Base-by-base conservation (phyloP, 768 basidiomycete genomes). In the Podaxis pistillaris region DNA sequence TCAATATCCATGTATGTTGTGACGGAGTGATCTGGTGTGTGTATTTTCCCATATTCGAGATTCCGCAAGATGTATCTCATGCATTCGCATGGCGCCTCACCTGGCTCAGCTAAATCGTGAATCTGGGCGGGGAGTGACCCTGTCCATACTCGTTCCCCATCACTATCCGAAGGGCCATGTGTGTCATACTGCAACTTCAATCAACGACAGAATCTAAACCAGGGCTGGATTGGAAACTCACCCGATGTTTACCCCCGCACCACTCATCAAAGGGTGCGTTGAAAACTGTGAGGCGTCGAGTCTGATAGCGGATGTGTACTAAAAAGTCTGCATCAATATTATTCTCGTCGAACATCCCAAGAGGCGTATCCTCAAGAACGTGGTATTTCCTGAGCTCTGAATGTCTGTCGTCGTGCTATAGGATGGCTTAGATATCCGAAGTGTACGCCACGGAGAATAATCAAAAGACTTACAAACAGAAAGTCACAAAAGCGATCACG, bases 81-180 rank as follows among this genome's bases (percentile, higher is more conserved):
- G n/a, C 41, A 44, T 13, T 19, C 41, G 15, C 41, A 44, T 44
- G 5, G 41, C 8, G 41, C 41, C 41, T 19, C 41, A 5, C 15
- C 41, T 44, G 41, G 41, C 5, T 19, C 41, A 44, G 15, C 9
- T 2, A 33, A 33, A 33, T 33, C 33, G 2, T 33, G 9, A 2
- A 33, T 82, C 2, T 84, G 82, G 82, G 83, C 66, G 78, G 81
- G 81, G 15, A 33, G 33, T 33, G 2, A 9, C 33, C 33, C 8
- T 9, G 8, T 33, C 33, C 33, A 9, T 33, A 33, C 33, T 9
- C 2, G 33, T 33, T 33, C 33, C 2, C 33, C 33, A 33, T 33
- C 8, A 33, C 8, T 9, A 33, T 33, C 33, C 6, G 28, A 30
- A 30, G 28, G 28, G 28, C 28, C 28, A 30, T 30, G 28, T 6